Conservation (phyloP, 2,329 filamentous ascomycete genomes). For the Calonectria pseudoturangicola region DNA sequence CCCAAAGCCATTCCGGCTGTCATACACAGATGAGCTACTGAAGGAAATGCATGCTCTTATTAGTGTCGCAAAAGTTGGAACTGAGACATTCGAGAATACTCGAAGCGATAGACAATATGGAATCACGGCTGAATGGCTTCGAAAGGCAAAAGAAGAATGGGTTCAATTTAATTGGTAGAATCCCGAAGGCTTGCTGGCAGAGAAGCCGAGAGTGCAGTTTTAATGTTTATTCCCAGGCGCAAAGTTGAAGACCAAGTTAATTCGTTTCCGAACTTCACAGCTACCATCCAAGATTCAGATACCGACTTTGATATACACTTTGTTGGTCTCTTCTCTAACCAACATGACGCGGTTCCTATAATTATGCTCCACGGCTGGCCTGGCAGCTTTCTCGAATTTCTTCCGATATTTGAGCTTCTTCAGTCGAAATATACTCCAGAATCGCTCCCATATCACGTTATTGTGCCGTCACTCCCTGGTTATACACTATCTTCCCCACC, state of each 20-base stretch:
- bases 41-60: not conserved
- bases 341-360: conserved; percentile 4
- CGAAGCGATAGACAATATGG: not conserved
- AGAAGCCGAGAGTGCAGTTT: not conserved
- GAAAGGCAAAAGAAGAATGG: not conserved
- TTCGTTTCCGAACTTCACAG: conserved; percentile 7
- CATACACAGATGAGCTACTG: not conserved
- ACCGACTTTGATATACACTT: conserved; percentile 5
- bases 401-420: conserved; percentile 8
- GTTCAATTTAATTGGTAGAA: not conserved
- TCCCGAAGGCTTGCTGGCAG: not conserved
- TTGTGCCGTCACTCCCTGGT: conserved; percentile 20
- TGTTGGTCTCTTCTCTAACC: conserved; percentile 11
- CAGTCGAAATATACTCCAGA: not conserved
- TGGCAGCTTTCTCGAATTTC: conserved; percentile 28
- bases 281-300: not conserved
- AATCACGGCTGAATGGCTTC: not conserved
- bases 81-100: not conserved
- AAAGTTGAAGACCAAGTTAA: conserved; percentile 8
- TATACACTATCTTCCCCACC: conserved; percentile 12
- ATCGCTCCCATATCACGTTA: conserved; percentile 1
- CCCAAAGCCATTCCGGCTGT: not conserved
- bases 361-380: conserved; percentile 25
- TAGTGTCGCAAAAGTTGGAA: not conserved
- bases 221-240: not conserved